Conservation (phyloP, 345 rosid genomes). For the Pseudoturritis turrita region DNA sequence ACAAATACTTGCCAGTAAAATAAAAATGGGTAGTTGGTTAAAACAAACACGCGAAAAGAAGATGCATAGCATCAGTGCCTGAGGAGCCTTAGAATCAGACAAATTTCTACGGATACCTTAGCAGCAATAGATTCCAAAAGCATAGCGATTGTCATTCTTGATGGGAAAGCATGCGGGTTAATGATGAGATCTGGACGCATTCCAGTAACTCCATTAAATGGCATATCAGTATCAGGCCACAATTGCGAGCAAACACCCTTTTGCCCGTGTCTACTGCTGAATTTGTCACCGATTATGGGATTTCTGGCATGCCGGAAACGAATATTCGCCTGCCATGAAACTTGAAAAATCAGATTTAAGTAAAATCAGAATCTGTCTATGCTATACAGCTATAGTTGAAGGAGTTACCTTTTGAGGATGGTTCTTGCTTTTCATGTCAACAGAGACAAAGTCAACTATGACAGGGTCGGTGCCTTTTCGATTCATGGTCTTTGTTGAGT, state of each 20-base stretch:
- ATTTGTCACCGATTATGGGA: conserved; percentile 93
- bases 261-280: conserved; percentile 98
- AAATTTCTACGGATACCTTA: conserved; percentile 48
- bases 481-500: conserved; percentile 29
- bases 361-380: background rate
- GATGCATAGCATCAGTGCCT: background rate
- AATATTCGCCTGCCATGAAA: conserved; percentile 59
- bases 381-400: background rate
- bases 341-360: background rate
- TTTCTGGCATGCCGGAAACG: conserved; percentile 89
- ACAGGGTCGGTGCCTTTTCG: conserved; percentile 78
- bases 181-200: conserved; percentile 99
- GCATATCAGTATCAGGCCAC: conserved; percentile 98
- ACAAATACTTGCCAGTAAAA: background rate
- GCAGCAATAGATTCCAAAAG: conserved; percentile 96
- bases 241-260: conserved; percentile 98
- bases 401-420: conserved; percentile 63
- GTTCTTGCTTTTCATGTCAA: conserved; percentile 67
- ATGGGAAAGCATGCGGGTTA: conserved; percentile 99
- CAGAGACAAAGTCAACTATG: conserved; percentile 70
- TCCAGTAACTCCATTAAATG: conserved; percentile 90
- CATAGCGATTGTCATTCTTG: conserved; percentile 98
- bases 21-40: background rate
- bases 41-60: background rate
- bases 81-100: background rate